These are phyloP conservation scores for Vickermania spadyakhi DNA, from an alignment of 208 protist genomes.

Conservation along the genomic window DNA sequence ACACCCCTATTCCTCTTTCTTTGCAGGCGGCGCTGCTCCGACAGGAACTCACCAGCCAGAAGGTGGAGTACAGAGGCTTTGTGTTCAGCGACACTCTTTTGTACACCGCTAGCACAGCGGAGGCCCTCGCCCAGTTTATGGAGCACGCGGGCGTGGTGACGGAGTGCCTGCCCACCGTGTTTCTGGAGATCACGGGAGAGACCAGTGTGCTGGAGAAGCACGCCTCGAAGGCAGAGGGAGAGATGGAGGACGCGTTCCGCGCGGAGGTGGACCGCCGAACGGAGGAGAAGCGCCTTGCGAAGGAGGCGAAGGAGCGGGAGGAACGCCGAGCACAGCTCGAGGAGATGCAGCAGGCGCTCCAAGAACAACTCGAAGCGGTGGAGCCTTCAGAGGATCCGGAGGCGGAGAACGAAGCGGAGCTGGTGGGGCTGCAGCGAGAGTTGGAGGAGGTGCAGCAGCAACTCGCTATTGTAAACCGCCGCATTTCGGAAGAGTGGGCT, in stretches of 20 bases:
- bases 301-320: constrained; percentile 15
- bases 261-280: background rate
- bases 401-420: constrained; percentile 20
- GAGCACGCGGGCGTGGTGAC: constrained; percentile 29
- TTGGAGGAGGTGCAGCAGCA: background rate
- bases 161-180: constrained; percentile 25
- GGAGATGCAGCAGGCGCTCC: constrained; percentile 9
- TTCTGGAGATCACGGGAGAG: constrained; percentile 38
- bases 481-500: constrained; percentile 3
- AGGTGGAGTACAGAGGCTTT: constrained; percentile 54
- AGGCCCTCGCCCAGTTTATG: constrained; percentile 16
- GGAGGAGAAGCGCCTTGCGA: constrained; percentile 1
- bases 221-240: constrained; percentile 5
- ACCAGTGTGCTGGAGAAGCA: background rate
- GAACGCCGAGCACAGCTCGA: constrained; percentile 27
- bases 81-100: constrained; percentile 65
- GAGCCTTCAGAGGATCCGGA: constrained; percentile 9
- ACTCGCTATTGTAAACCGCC: background rate
- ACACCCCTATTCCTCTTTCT: constrained; percentile 28
- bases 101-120: constrained; percentile 4
- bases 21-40: constrained; percentile 42
- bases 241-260: background rate
- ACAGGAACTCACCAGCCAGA: constrained; percentile 17
- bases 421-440: constrained; percentile 19
- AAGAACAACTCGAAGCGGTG: constrained; percentile 25